Percentiles rank a stretch among this genome's conserved stretches.
Conservation (phyloP, 176 grass and related monocot genomes). For the bread wheat (Triticum aestivum) region DNA sequence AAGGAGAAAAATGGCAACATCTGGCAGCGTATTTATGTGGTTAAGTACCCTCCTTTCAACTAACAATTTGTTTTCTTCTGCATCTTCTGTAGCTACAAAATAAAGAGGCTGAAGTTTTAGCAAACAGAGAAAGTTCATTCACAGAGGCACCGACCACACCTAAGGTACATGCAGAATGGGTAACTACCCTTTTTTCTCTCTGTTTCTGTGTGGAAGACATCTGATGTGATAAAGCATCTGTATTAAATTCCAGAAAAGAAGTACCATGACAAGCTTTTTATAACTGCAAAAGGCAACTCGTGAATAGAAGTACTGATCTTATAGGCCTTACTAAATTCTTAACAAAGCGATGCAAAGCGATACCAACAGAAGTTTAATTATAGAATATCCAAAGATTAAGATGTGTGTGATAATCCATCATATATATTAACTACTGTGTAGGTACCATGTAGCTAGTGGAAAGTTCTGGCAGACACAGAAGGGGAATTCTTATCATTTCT, state of each 20-base stretch:
- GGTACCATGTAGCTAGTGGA: not conserved
- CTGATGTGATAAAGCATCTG: slow-evolving; percentile 4
- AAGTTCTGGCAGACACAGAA: not conserved
- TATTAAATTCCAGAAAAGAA: not conserved
- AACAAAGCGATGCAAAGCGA: not conserved
- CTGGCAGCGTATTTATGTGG: not conserved
- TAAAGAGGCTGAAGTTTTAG: slow-evolving; percentile 79
- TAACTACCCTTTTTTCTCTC: not conserved
- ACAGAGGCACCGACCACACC: slow-evolving; percentile 85
- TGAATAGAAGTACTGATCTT: slow-evolving; percentile 21
- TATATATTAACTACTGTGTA: not conserved
- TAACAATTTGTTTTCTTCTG: slow-evolving; percentile 26
- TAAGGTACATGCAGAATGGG: slow-evolving; percentile 53
- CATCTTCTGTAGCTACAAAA: slow-evolving; percentile 71
- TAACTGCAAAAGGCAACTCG: not conserved
- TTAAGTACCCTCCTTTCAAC: slow-evolving; percentile 4
- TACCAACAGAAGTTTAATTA: not conserved
- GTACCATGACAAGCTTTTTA: not conserved
- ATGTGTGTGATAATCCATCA: not conserved
- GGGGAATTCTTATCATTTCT: not conserved
- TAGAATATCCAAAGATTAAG: not conserved
- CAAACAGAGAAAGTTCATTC: slow-evolving; percentile 73
- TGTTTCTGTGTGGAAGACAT: not conserved
- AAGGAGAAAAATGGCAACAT: not conserved
- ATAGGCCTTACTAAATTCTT: slow-evolving; percentile 5